Percentiles rank a stretch among this genome's conserved stretches.
Conservation (phyloP, 2,329 filamentous ascomycete species). For the Scytalidium lignicola region DNA sequence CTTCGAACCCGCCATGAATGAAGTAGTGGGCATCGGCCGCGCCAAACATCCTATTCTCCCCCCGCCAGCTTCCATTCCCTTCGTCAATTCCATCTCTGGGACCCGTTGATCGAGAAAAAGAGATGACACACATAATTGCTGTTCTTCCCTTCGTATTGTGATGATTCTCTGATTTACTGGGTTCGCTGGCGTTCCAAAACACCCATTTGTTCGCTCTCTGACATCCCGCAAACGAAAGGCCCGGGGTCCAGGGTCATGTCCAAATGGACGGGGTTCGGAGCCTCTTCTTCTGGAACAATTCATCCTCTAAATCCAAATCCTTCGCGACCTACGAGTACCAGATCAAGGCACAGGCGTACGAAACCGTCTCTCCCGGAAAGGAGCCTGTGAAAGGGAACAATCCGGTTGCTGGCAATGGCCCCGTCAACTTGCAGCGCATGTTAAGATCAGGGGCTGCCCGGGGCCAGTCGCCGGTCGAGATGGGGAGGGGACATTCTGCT, state of each 20-base stretch:
- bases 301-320: background rate
- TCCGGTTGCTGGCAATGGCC: slow-evolving; percentile 37
- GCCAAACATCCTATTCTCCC: no score
- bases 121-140: no score
- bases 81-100: no score
- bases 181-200: background rate
- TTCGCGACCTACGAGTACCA: background rate
- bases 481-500: background rate
- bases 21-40: no score
- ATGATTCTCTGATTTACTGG: background rate
- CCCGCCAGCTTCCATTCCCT: no score
- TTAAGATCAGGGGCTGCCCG: background rate
- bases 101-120: no score
- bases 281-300: background rate
- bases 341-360: slow-evolving; percentile 34
- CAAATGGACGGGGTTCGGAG: slow-evolving; percentile 2
- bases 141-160: background rate
- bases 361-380: slow-evolving; percentile 30
- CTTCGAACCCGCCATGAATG: no score
- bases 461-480: background rate
- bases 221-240: background rate
- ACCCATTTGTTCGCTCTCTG: background rate
- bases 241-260: background rate
- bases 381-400: slow-evolving; percentile 36
- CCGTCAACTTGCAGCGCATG: slow-evolving; percentile 4